Conservation (phyloP, 2,329 filamentous ascomycete species). For the Curvularia spicifera region DNA sequence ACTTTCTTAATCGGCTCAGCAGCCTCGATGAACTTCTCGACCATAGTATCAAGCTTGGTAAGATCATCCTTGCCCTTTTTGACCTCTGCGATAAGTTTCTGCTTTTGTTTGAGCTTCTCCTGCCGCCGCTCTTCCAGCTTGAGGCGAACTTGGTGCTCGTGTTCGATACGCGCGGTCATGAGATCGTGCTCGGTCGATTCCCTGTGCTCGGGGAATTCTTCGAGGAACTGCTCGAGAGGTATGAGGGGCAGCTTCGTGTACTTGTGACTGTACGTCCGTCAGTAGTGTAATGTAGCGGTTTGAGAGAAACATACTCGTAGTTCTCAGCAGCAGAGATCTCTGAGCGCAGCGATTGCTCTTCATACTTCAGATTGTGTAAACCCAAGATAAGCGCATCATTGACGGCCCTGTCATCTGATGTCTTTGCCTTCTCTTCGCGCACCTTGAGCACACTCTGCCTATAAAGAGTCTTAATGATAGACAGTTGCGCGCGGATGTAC, state of each 20-base stretch:
- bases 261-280: slow-evolving; percentile 68
- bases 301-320: slow-evolving; percentile 73
- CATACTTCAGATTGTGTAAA: slow-evolving; percentile 95
- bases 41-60: slow-evolving; percentile 85
- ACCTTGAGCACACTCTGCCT: slow-evolving; percentile 80
- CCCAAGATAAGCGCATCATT: slow-evolving; percentile 91
- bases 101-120: slow-evolving; percentile 66
- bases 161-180: slow-evolving; percentile 88
- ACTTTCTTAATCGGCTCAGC: slow-evolving; percentile 87
- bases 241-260: slow-evolving; percentile 87
- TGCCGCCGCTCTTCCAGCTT: slow-evolving; percentile 83
- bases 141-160: slow-evolving; percentile 85
- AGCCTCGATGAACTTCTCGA: slow-evolving; percentile 93
- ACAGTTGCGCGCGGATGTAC: slow-evolving; percentile 72
- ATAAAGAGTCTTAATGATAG: slow-evolving; percentile 71
- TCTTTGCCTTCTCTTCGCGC: slow-evolving; percentile 83
- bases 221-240: slow-evolving; percentile 80
- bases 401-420: slow-evolving; percentile 85
- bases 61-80: slow-evolving; percentile 94
- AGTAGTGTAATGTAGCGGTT: slow-evolving; percentile 4
- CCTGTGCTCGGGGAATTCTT: slow-evolving; percentile 75
- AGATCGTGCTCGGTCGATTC: slow-evolving; percentile 76
- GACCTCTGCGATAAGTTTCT: slow-evolving; percentile 74
- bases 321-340: slow-evolving; percentile 91
- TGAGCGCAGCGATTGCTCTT: slow-evolving; percentile 86